Conservation (phyloP, 257 asterid genomes). For the Solanum pennellii region DNA sequence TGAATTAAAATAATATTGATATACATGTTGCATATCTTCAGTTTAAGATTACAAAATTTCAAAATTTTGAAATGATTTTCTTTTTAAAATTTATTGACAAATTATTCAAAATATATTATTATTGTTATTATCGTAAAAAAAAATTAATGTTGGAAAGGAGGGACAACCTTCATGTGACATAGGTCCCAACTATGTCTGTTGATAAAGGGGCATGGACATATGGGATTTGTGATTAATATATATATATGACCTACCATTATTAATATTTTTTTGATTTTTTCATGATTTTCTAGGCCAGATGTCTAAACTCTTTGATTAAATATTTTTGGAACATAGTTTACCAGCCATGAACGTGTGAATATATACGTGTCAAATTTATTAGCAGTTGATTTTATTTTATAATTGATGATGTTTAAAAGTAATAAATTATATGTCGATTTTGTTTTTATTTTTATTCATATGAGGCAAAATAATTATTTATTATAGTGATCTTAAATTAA, state of each 20-base stretch:
- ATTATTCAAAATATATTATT: neutral
- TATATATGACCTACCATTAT: neutral
- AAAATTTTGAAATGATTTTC: fast-evolving
- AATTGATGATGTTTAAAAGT: neutral
- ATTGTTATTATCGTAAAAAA: fast-evolving
- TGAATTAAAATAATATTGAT: too few relatives aligned
- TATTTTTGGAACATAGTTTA: neutral
- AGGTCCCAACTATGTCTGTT: neutral
- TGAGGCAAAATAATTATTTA: neutral
- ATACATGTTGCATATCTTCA: too few relatives aligned
- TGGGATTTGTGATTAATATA: neutral
- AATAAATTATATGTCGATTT: neutral
- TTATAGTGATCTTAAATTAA: neutral
- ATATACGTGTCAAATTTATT: neutral
- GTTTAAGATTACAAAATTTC: too few relatives aligned
- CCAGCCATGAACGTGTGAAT: neutral
- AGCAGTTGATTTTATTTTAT: neutral
- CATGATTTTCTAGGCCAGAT: neutral
- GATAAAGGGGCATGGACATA: neutral
- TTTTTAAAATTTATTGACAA: neutral
- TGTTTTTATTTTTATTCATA: too few relatives aligned
- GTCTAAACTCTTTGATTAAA: neutral
- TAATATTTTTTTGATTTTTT: neutral
- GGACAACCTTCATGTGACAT: neutral
- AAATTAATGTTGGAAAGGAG: neutral